Percentiles rank a stretch among this genome's conserved stretches.
Evolutionary conservation across 2,329 filamentous ascomycete species (phyloP).

Genomic region (Botrytis hyacinthi): DNA sequence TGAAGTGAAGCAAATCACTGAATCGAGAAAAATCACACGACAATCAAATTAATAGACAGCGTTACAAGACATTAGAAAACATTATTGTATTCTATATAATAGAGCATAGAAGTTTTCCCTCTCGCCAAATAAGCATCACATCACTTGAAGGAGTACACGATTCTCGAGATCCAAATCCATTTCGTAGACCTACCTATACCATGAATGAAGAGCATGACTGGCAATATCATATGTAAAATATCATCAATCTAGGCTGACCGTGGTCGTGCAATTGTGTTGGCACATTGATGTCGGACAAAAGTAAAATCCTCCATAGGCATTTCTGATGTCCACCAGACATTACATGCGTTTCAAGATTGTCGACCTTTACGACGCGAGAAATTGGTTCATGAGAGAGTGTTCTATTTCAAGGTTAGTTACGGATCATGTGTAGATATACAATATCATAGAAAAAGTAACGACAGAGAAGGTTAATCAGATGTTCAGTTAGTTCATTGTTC

Average conservation of each 20-base stretch:
- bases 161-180: neutral
- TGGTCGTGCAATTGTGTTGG: too few species aligned
- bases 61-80: neutral
- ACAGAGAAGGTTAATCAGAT: constrained; percentile 59
- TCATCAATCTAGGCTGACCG: neutral
- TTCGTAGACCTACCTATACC: neutral
- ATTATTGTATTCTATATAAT: neutral
- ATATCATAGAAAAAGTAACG: neutral
- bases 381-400: neutral
- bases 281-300: neutral
- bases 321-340: neutral
- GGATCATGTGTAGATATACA: neutral
- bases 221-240: neutral
- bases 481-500: constrained; percentile 79
- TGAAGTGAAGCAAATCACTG: neutral
- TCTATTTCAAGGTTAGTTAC: constrained; percentile 5
- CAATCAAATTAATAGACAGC: neutral
- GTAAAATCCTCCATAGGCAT: neutral
- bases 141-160: neutral
- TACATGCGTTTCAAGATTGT: neutral
- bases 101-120: neutral
- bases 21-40: neutral
- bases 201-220: too few species aligned
- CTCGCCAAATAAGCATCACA: neutral
- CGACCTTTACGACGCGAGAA: neutral